Evolutionary conservation across 306 rosid genomes (phyloP).

Genomic region (Elaeagnus macrophylla): DNA sequence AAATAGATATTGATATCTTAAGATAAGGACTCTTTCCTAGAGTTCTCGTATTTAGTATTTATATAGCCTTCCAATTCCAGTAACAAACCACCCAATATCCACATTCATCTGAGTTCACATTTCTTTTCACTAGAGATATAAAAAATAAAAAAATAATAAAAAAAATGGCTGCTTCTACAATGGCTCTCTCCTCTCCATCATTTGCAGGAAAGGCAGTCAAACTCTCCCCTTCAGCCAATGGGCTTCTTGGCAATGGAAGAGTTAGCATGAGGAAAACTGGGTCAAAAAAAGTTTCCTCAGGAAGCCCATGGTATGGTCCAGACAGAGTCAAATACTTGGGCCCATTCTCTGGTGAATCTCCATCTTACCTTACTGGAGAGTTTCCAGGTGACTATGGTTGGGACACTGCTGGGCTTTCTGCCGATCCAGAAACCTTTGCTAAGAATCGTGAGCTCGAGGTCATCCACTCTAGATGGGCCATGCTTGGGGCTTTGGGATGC

Average conservation of each 20-base stretch:
- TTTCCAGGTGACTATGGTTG: conserved; percentile 86
- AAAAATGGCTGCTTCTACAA: conserved; percentile 68
- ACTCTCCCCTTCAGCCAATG: conserved; percentile 34
- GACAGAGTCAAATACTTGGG: conserved; percentile 93
- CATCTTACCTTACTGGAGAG: conserved; percentile 61
- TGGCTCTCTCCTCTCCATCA: conserved; percentile 74
- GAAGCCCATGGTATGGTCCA: conserved; percentile 89
- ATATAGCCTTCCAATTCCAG: background rate
- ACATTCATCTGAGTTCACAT: background rate
- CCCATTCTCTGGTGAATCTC: conserved; percentile 80
- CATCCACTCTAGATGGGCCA: conserved; percentile 84
- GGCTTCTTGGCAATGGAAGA: conserved; percentile 25
- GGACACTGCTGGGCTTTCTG: conserved; percentile 91
- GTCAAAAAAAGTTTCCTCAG: conserved; percentile 29
- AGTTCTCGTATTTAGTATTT: background rate
- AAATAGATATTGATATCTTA: conserved; percentile 10
- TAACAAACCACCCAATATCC: background rate
- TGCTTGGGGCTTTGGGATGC: conserved; percentile 80
- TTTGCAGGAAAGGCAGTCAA: conserved; percentile 60
- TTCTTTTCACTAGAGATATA: background rate
- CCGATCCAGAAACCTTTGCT: conserved; percentile 84
- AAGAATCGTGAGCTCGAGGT: conserved; percentile 74
- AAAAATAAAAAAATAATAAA: no score
- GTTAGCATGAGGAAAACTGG: conserved; percentile 54
- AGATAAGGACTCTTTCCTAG: conserved; percentile 22